Evolutionary conservation across 305 asterid species (phyloP), one percentile per base, ranked within the genome.

Genomic region (Vinca major): DNA sequence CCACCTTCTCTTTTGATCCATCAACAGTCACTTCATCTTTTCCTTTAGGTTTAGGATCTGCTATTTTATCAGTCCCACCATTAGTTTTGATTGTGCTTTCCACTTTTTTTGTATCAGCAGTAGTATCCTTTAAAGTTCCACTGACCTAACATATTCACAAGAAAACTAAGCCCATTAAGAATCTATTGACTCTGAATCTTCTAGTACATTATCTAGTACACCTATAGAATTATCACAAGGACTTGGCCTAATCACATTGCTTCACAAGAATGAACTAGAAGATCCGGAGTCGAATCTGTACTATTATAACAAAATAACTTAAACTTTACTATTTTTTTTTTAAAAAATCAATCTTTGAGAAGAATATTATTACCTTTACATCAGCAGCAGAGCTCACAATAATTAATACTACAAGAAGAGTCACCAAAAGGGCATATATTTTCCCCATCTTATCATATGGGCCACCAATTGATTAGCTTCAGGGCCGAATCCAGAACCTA

Each of bases 291-390:
- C 33, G 33, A 26, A 26, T 26, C 33, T 26, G 1, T 26, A 39
- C 13, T 36, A 39, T 17, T 14, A 7, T 1, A 66, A 26, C 36
- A 33, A 48, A 33, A 37, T 40, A 5, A 63, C 44, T 60, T 21
- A 56, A 53, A 64, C 62, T 67, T 19, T 5, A 68, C 19, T 1
- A 49, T 39, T 26, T n/a, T n/a, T n/a, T n/a, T 74, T 52, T 16
- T 41, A 41, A 41, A 4, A 41, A 41, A 41, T 66, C 68, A 68
- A 50, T 63, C 21, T 52, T 50, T 37, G 40, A 37, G 16, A 66
- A 56, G 19, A 3, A 6, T 26, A 26, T 26, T 8, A 67, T 67
- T 82, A 90, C 97, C 97, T 85, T 68, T 39, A 79, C 72, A 76
- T 84, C 33, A 26, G 33, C 89, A 68, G 83, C 88, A 5, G 67